Conservation (phyloP, 352 stramenopile genomes). For the Phytophthora sansomeana region DNA sequence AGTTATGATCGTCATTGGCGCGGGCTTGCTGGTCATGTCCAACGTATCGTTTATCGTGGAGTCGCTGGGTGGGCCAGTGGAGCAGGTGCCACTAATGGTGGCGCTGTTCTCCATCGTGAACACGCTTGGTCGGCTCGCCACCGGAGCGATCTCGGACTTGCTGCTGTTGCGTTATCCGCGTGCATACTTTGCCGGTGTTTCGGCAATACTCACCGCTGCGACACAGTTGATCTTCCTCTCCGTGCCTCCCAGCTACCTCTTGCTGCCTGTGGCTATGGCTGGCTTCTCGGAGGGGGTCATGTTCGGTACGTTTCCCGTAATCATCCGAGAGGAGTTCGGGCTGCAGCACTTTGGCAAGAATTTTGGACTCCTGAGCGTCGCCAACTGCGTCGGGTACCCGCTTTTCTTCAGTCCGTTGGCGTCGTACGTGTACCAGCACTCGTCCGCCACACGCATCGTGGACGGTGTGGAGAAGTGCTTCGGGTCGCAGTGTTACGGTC, state of each 20-base stretch:
- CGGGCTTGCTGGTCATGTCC: conserved; percentile 80
- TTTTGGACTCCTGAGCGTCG: conserved; percentile 81
- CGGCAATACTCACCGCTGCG: conserved; percentile 55
- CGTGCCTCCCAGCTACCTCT: conserved; percentile 48
- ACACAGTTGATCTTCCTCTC: conserved; percentile 68
- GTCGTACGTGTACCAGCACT: conserved; percentile 75
- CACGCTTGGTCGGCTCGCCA: conserved; percentile 63
- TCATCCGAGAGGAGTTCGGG: conserved; percentile 84
- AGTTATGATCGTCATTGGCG: conserved; percentile 81
- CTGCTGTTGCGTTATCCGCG: conserved; percentile 56
- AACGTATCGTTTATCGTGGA: conserved; percentile 90
- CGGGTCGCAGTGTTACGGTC: conserved; percentile 64
- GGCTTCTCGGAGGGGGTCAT: conserved; percentile 81
- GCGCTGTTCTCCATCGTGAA: conserved; percentile 83
- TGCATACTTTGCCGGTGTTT: conserved; percentile 58
- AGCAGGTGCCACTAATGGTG: conserved; percentile 81
- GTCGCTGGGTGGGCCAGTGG: conserved; percentile 59
- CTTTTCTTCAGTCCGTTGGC: conserved; percentile 80
- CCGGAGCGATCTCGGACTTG: conserved; percentile 69
- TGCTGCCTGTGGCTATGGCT: conserved; percentile 65
- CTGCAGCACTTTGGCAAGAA: conserved; percentile 86
- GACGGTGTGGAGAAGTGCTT: conserved; percentile 65
- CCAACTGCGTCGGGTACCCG: conserved; percentile 85
- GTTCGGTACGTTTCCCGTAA: conserved; percentile 83
- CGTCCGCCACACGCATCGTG: conserved; percentile 20